Conservation (phyloP, 495 filamentous ascomycete species). For the Neurospora sp. region DNA sequence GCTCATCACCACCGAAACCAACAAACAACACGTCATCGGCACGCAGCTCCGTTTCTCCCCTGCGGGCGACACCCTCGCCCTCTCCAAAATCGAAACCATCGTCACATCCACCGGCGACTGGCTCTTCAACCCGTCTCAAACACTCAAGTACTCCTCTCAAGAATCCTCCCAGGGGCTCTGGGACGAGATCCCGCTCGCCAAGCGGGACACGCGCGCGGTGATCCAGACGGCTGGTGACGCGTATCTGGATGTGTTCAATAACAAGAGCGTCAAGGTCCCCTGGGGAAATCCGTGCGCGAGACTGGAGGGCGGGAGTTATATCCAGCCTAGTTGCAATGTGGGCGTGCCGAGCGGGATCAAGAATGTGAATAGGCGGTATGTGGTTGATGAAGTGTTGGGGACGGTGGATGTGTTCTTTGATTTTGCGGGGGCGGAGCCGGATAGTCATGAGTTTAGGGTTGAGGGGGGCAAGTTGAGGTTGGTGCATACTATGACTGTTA, state of each 20-base stretch:
- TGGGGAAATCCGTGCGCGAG: conserved; percentile 37
- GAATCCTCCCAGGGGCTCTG: conserved; percentile 26
- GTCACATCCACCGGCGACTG: conserved; percentile 34
- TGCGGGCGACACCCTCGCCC: conserved; percentile 7
- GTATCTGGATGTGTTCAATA: conserved; percentile 33
- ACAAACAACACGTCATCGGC: conserved; percentile 39
- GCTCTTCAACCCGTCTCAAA: conserved; percentile 43
- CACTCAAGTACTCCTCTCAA: conserved; percentile 30
- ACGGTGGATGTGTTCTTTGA: conserved; percentile 31
- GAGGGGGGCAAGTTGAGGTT: conserved; percentile 15
- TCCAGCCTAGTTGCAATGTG: conserved; percentile 26
- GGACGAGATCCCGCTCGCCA: conserved; percentile 32
- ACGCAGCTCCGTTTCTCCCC: conserved; percentile 33
- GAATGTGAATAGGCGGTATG: conserved; percentile 11
- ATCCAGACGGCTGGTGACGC: conserved; percentile 38
- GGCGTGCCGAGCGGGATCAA: conserved; percentile 26
- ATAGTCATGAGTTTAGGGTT: conserved; percentile 28
- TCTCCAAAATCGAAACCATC: conserved; percentile 34
- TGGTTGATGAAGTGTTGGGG: conserved; percentile 35
- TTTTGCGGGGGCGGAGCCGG: conserved; percentile 22
- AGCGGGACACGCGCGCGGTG: conserved; percentile 25
- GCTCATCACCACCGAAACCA: conserved; percentile 32
- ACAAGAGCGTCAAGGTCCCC: conserved; percentile 32
- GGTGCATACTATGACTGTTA: conserved; percentile 9
- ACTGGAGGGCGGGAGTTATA: conserved; percentile 38